phyloP scores from a whole-genome alignment of 2,329 filamentous ascomycete species.

The Remersonia thermophila region DNA sequence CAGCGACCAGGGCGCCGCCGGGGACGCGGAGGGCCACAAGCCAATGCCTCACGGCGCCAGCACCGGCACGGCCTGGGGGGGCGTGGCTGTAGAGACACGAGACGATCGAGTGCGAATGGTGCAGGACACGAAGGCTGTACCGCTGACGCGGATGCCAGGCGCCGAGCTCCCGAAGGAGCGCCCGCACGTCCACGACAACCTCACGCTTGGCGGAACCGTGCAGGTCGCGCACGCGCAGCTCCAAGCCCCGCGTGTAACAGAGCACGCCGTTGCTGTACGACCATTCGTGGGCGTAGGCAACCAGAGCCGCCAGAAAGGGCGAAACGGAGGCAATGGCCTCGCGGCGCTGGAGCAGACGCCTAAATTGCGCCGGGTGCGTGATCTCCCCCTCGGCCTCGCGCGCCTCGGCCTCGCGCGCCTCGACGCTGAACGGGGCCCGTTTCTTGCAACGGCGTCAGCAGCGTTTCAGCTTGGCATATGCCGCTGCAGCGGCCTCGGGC shows the following conservation, averaged over 20 bases:
- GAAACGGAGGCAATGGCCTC: conserved; percentile 46
- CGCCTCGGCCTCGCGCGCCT: conserved; percentile 22
- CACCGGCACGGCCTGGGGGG: no score
- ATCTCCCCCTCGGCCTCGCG: no score
- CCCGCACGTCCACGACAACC: conserved; percentile 41
- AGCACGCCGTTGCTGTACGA: conserved; percentile 51
- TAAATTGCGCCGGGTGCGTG: conserved; percentile 41
- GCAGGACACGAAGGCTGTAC: conserved; percentile 40
- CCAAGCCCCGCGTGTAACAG: conserved; percentile 43
- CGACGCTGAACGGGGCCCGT: conserved; percentile 20
- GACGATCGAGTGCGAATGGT: conserved; percentile 45
- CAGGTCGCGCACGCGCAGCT: conserved; percentile 47
- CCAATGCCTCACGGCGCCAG: conserved; percentile 25
- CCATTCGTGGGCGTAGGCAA: conserved; percentile 50
- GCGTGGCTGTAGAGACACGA: conserved; percentile 39
- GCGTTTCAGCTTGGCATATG: no score
- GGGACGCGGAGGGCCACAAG: conserved; percentile 39
- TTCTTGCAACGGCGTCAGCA: no score
- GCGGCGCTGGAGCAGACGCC: conserved; percentile 48
- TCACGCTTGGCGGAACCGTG: conserved; percentile 37
- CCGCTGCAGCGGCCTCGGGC: no score
- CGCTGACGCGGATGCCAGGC: conserved; percentile 23
- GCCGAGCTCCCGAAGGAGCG: conserved; percentile 26
- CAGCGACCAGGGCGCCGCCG: conserved; percentile 28
- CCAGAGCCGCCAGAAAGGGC: conserved; percentile 48